These are phyloP conservation scores for Claviceps paspali DNA, from an alignment of 2,329 filamentous ascomycete species.

Conservation along the genomic window DNA sequence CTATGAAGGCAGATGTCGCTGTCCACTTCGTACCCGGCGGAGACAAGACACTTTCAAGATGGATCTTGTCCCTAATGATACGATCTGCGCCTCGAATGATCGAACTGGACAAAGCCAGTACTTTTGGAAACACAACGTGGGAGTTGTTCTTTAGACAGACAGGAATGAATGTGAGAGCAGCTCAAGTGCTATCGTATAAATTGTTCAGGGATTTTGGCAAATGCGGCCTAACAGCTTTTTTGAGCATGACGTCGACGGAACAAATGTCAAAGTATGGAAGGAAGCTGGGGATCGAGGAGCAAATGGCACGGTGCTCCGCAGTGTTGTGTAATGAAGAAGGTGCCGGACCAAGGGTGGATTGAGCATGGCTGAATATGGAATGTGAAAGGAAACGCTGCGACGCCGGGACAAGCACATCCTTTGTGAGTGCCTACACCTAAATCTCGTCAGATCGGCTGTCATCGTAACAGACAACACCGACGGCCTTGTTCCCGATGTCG, in stretches of 20 bases:
- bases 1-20: conserved; percentile 22
- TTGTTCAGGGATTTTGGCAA: conserved; percentile 13
- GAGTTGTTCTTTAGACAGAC: conserved; percentile 19
- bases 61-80: conserved; percentile 38
- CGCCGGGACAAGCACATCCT: background rate
- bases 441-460: background rate
- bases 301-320: conserved; percentile 6
- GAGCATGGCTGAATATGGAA: background rate
- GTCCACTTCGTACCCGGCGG: conserved; percentile 36
- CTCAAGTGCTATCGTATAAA: conserved; percentile 17
- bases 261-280: conserved; percentile 12
- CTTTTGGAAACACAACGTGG: conserved; percentile 26
- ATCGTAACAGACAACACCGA: conserved; percentile 3
- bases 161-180: conserved; percentile 22
- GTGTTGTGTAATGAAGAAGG: background rate
- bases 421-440: background rate
- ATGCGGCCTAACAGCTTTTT: conserved; percentile 16
- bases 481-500: conserved; percentile 3
- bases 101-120: conserved; percentile 19
- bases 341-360: background rate
- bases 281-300: conserved; percentile 14
- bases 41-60: conserved; percentile 32
- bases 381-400: too few species aligned
- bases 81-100: conserved; percentile 20
- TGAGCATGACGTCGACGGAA: conserved; percentile 15